Evolutionary conservation across 2,329 filamentous ascomycete genomes (phyloP), one percentile per base, ranked within the genome.

Genomic region (Epichloe gansuensis): DNA sequence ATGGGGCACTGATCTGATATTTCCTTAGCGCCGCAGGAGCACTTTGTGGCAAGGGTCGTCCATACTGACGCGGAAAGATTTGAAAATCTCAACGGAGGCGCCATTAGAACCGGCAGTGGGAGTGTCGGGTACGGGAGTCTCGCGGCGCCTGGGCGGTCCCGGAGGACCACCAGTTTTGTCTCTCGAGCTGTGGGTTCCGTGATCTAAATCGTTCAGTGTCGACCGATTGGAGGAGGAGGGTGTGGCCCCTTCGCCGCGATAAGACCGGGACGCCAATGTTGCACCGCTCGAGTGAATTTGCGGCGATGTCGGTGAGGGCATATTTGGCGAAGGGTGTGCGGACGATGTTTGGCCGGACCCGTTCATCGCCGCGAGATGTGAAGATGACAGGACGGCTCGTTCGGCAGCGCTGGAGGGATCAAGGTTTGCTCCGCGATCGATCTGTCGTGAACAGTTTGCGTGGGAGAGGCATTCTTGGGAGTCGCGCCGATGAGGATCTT

Each of bases 41-140:
- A 98, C 93, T 67, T 96, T 96, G 73, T 95, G 87, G 72, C 93
- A 98, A 3, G 93, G 93, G 64, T 98, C 93, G 60, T 98, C 93
- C 80, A 97, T 94, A 65, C 88, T 93, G 56, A 98, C 93, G 41
- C 91, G 85, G 78, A 98, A 98, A 1, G 88, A 95, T 68, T 98
- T 98, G 82, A 97, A 97, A 55, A 98, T 96, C 69, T 98, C 93
- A 55, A 96, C 91, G 1, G 80, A 81, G 12, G 77, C 72, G 55
- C 77, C 77, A 62, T 73, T 75, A 28, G 73, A 69, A 54, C 72
- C 75, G 0, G 80, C 78, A 1, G 80, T 82, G 57, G 80, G 79
- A 1, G 80, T 82, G 57, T 84, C 80, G 21, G 79, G 78, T 2
- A 77, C 78, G 0, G 81, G 81, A 1, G 80, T 83, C 63, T 81